phyloP scores from a whole-genome alignment of 2,329 filamentous ascomycete genomes.

The Cryphonectria carpinicola region DNA sequence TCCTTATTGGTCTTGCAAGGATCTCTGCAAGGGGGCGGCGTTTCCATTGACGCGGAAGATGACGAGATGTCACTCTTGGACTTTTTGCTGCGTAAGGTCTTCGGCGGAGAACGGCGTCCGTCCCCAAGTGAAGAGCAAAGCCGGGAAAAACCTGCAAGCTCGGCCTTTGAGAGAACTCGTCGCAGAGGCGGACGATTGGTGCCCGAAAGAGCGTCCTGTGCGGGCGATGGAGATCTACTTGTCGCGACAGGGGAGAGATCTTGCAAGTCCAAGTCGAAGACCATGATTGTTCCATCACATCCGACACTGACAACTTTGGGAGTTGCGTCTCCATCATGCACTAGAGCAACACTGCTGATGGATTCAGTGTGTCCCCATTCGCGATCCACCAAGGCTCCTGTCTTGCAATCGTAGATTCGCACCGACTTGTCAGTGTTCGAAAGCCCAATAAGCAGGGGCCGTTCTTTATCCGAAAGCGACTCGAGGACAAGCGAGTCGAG shows the following conservation, averaged over 20 bases:
- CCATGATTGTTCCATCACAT: constrained; percentile 81
- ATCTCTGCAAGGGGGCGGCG: constrained; percentile 16
- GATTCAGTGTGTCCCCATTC: constrained; percentile 97
- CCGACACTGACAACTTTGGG: constrained; percentile 73
- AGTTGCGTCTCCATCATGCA: constrained; percentile 61
- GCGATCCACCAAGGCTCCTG: constrained; percentile 76
- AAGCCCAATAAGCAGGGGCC: constrained; percentile 77
- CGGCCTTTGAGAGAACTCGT: constrained; percentile 83
- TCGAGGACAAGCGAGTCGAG: constrained; percentile 75
- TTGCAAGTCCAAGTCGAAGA: constrained; percentile 66
- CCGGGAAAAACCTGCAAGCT: constrained; percentile 78
- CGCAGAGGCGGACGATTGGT: constrained; percentile 74
- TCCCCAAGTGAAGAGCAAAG: constrained; percentile 44
- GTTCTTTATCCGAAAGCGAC: constrained; percentile 54
- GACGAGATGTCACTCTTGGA: constrained; percentile 54
- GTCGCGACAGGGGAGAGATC: constrained; percentile 46
- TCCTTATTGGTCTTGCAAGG: constrained; percentile 46
- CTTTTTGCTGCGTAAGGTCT: constrained; percentile 44
- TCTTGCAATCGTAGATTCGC: constrained; percentile 80
- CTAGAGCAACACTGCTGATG: constrained; percentile 80
- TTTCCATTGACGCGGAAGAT: constrained; percentile 30
- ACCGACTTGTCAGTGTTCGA: constrained; percentile 97
- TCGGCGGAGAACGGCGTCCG: constrained; percentile 59
- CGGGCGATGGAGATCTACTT: constrained; percentile 59
- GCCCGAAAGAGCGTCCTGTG: constrained; percentile 50